phyloP scores from a whole-genome alignment of 2,329 filamentous ascomycete genomes.

The Trichophyton mentagrophytes region DNA sequence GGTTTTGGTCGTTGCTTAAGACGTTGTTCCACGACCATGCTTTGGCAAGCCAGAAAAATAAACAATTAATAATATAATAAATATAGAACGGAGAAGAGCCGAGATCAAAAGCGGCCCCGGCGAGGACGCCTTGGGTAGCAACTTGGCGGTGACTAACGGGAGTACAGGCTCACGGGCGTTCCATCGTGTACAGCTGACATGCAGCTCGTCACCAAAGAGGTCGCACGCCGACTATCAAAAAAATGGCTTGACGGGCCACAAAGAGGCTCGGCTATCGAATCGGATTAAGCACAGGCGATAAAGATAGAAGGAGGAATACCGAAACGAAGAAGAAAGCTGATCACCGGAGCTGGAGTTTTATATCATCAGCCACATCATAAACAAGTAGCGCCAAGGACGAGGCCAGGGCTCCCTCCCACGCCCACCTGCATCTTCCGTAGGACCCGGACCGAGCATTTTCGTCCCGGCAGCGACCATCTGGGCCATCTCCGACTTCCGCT shows the following conservation, averaged over 20 bases:
- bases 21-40: background rate
- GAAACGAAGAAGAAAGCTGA: background rate
- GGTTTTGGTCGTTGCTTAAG: background rate
- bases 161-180: background rate
- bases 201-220: background rate
- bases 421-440: no score
- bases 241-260: background rate
- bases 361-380: no score
- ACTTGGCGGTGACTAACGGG: background rate
- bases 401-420: no score
- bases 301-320: background rate
- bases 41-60: background rate
- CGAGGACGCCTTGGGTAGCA: background rate
- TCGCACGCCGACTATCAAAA: background rate
- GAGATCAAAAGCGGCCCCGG: background rate
- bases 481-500: no score
- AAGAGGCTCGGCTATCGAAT: background rate
- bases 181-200: background rate
- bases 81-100: background rate
- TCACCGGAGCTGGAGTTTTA: background rate
- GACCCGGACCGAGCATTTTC: no score
- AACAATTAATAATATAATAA: background rate
- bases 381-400: no score
- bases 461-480: no score
- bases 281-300: background rate